A percentile compares a stretch with the other conserved stretches of the same genome.
These are phyloP conservation scores for Yarrowia sp. DNA, from an alignment of 805 yeast genomes.

Conservation along the genomic window DNA sequence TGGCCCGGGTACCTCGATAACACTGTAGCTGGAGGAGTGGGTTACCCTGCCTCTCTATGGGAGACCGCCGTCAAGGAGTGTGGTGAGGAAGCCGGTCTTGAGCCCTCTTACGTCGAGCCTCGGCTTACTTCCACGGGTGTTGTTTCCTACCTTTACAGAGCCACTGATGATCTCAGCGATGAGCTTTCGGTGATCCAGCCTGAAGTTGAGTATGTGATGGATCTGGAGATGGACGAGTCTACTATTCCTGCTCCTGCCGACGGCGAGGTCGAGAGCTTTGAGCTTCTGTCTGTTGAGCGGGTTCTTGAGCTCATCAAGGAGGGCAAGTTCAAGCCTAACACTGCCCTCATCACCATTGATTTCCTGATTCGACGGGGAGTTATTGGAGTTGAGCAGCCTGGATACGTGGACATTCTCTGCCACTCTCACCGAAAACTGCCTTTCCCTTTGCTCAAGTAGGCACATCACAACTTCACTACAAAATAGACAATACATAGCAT, in stretches of 20 bases:
- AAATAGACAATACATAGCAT: not conserved
- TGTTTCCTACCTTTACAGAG: conserved; percentile 61
- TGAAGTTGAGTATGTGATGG: conserved; percentile 84
- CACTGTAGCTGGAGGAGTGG: conserved; percentile 94
- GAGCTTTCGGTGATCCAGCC: conserved; percentile 79
- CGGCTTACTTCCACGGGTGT: conserved; percentile 65
- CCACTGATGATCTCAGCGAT: conserved; percentile 47
- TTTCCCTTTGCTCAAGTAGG: conserved; percentile 23
- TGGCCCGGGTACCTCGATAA: conserved; percentile 92
- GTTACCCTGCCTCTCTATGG: conserved; percentile 73
- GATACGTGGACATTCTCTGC: conserved; percentile 16
- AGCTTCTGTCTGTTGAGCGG: conserved; percentile 65
- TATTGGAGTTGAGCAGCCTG: conserved; percentile 47
- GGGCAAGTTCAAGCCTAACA: conserved; percentile 86
- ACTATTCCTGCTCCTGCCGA: conserved; percentile 66
- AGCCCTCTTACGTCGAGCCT: conserved; percentile 56
- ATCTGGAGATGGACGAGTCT: conserved; percentile 61
- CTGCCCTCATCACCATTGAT: conserved; percentile 79
- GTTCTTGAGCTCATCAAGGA: conserved; percentile 57
- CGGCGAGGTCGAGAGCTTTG: conserved; percentile 78
- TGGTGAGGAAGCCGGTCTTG: conserved; percentile 88
- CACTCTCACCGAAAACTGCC: conserved; percentile 23
- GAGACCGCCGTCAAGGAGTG: conserved; percentile 89
- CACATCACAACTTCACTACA: too few relatives aligned
- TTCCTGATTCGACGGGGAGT: conserved; percentile 86